Evolutionary conservation across 139 green algal species (phyloP), one percentile per base, ranked within the genome.

Genomic region (Picochlorum sp.): DNA sequence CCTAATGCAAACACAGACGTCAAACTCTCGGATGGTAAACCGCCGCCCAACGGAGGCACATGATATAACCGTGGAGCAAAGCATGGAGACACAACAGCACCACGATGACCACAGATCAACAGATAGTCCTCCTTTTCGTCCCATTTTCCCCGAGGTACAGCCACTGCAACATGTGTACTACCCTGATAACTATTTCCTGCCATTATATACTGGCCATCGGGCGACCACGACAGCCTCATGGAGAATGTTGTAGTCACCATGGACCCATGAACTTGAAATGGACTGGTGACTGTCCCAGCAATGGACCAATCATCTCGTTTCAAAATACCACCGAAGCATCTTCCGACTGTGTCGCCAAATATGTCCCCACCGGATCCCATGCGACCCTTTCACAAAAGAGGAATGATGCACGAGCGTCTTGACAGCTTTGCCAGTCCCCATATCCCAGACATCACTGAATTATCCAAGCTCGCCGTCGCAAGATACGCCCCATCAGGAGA

Each of bases 291-390:
- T 8, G 66, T 32, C 0, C 57, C 56, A 18, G 86, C 76, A 3
- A 60, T 51, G 1, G 34, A 67, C 85, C 92, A 96, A 65, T 88
- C 80, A 26, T 83, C 77, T 11, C 66, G 62, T 23, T 72, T 60
- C 89, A 90, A 97, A 9, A 98, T 72, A 90, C 84, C 37, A 94
- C 71, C 28, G 77, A 81, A 49, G 87, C 83, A 67, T 89, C 78
- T 64, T 95, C 90, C 3, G 78, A 77, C 71, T 95, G 86, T 13
- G 73, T 87, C 24, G 86, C 90, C 21, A 97, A 67, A 76, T 91
- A 97, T 3, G 67, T 79, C 41, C 85, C 85, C 10, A 97, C 79
- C 1, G 93, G 93, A 80, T 98, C 93, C 90, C 92, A 98, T 3
- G 88, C 85, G 14, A 98, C 76, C 24, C 93, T 67, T 98, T 98